Conservation (phyloP, 2,329 filamentous ascomycete genomes). For the Macroventuria anomochaeta region DNA sequence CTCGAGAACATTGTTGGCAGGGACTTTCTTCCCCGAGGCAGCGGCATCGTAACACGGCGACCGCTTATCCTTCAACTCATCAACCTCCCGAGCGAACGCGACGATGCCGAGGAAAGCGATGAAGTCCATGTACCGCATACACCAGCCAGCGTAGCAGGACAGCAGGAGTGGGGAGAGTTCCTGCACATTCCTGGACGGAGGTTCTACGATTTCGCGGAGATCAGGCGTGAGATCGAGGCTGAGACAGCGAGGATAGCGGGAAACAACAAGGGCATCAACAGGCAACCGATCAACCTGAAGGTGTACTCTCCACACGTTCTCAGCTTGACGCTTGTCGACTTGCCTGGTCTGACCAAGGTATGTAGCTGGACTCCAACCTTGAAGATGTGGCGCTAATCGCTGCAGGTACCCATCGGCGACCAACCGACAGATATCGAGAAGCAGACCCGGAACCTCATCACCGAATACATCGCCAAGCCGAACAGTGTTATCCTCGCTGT, state of each 20-base stretch:
- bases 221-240: conserved; percentile 95
- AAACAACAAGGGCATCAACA: conserved; percentile 97
- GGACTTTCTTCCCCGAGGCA: conserved; percentile 95
- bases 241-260: conserved; percentile 95
- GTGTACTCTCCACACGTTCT: conserved; percentile 97
- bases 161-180: conserved; percentile 89
- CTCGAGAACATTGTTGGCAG: conserved; percentile 98
- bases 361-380: conserved; percentile 21
- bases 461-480: conserved; percentile 97
- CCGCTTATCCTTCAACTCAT: conserved; percentile 97
- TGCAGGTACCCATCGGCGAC: conserved; percentile 90
- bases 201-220: conserved; percentile 90
- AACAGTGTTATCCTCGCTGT: conserved; percentile 98
- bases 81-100: conserved; percentile 80
- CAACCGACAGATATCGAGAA: conserved; percentile 98
- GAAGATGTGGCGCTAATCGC: conserved; percentile 33
- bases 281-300: conserved; percentile 96
- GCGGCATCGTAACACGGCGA: conserved; percentile 92
- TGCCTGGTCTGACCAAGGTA: conserved; percentile 94
- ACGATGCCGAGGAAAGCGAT: conserved; percentile 71
- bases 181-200: conserved; percentile 89
- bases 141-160: conserved; percentile 72
- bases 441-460: conserved; percentile 93
- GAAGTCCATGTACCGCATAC: conserved; percentile 75
- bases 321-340: conserved; percentile 93